Evolutionary conservation across 176 grass and related monocot species (phyloP).

Genomic region (Ananas comosus): DNA sequence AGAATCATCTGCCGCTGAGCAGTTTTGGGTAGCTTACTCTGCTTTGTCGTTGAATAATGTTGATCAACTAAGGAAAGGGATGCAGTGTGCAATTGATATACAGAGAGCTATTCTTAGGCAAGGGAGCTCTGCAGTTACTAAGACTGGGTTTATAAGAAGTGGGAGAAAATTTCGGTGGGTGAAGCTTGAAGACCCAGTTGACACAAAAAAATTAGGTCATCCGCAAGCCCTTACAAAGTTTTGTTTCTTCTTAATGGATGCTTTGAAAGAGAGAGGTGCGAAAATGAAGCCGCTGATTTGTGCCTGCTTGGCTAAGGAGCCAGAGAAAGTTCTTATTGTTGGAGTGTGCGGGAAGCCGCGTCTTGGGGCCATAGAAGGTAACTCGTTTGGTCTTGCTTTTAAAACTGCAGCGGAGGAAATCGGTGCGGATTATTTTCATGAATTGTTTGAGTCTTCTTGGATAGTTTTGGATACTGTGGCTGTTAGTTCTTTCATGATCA

Average conservation of each 20-base stretch:
- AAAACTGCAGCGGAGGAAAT: slow-evolving; percentile 55
- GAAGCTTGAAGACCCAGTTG: slow-evolving; percentile 76
- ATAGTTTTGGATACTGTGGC: slow-evolving; percentile 58
- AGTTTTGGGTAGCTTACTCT: slow-evolving; percentile 81
- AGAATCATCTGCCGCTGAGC: slow-evolving; percentile 38
- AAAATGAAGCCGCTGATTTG: slow-evolving; percentile 77
- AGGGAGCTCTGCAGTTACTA: slow-evolving; percentile 78
- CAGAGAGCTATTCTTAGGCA: slow-evolving; percentile 77
- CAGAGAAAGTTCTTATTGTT: slow-evolving; percentile 57
- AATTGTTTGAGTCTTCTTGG: slow-evolving; percentile 90
- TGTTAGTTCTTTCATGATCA: slow-evolving; percentile 78
- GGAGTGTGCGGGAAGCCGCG: slow-evolving; percentile 67
- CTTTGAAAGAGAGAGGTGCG: slow-evolving; percentile 70
- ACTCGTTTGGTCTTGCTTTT: slow-evolving; percentile 68
- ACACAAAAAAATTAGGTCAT: slow-evolving; percentile 46
- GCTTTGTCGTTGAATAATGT: slow-evolving; percentile 62
- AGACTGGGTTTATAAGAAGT: slow-evolving; percentile 70
- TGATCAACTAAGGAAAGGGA: slow-evolving; percentile 63
- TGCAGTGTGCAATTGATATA: slow-evolving; percentile 70
- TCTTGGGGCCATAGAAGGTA: slow-evolving; percentile 73
- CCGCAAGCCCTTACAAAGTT: slow-evolving; percentile 86
- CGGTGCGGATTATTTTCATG: slow-evolving; percentile 56
- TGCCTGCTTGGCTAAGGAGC: slow-evolving; percentile 51
- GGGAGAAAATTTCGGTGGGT: slow-evolving; percentile 78
- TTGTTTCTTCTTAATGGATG: slow-evolving; percentile 79